Conservation (phyloP, 129 eudicot species). For the Helianthus annuus region HanXRQr2.0-SUNRISE NC_035446.2:128396299-128396798, state of each 20-base stretch:
- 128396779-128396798: no score
- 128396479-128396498: slow-evolving; percentile 66
- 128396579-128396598: neutral
- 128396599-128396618: no score
- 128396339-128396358: slow-evolving; percentile 40
- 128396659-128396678: no score
- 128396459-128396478: slow-evolving; percentile 46
- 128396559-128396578: slow-evolving; percentile 3
- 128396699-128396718: no score
- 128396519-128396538: neutral
- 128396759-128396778: no score
- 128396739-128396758: no score
- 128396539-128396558: neutral
- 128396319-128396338: slow-evolving; percentile 53
- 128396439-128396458: slow-evolving; percentile 59
- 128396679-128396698: no score
- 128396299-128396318: slow-evolving; percentile 49
- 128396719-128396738: no score
- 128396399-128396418: slow-evolving; percentile 53
- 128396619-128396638: no score
- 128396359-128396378: slow-evolving; percentile 45
- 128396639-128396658: no score
- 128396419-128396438: slow-evolving; percentile 59
- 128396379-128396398: slow-evolving; percentile 77
- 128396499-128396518: slow-evolving; percentile 18